Conservation (phyloP, 2,329 filamentous ascomycete species). For the Trichoderma atroviride region DNA sequence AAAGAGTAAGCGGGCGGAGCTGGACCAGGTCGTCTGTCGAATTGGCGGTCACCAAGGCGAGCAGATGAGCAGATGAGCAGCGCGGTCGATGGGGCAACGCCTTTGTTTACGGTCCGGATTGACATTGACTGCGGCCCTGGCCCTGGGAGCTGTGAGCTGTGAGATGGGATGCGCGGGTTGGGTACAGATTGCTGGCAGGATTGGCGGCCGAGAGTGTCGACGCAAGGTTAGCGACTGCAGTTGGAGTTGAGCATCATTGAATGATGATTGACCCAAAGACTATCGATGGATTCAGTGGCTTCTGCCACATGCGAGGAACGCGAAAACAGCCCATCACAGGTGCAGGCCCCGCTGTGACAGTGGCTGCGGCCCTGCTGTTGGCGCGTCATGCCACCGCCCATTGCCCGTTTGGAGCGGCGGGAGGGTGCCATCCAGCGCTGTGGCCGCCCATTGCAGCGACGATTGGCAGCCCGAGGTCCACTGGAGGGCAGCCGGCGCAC, state of each 20-base stretch:
- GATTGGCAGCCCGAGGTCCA: slow-evolving; percentile 8
- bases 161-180: background rate
- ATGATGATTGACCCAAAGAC: background rate
- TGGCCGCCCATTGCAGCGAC: background rate
- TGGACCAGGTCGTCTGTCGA: slow-evolving; percentile 11
- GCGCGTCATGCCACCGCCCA: slow-evolving; percentile 20
- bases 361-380: background rate
- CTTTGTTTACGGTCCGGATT: slow-evolving; percentile 2
- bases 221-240: background rate
- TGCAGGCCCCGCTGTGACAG: slow-evolving; percentile 18
- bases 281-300: background rate
- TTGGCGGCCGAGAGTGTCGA: background rate
- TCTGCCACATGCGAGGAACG: background rate
- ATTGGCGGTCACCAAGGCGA: slow-evolving; percentile 26
- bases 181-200: background rate
- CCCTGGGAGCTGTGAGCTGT: background rate
- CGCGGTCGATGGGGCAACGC: slow-evolving; percentile 25
- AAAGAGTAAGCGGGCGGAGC: slow-evolving; percentile 19
- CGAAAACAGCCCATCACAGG: background rate
- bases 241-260: background rate
- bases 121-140: background rate
- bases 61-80: background rate
- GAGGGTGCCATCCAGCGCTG: background rate
- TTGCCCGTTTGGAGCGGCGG: slow-evolving; percentile 13
- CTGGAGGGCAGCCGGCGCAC: background rate